A percentile compares a stretch with the other conserved stretches of the same genome.
Conservation (phyloP, 352 stramenopile genomes). For the Phytopythium ostracodes region DNA sequence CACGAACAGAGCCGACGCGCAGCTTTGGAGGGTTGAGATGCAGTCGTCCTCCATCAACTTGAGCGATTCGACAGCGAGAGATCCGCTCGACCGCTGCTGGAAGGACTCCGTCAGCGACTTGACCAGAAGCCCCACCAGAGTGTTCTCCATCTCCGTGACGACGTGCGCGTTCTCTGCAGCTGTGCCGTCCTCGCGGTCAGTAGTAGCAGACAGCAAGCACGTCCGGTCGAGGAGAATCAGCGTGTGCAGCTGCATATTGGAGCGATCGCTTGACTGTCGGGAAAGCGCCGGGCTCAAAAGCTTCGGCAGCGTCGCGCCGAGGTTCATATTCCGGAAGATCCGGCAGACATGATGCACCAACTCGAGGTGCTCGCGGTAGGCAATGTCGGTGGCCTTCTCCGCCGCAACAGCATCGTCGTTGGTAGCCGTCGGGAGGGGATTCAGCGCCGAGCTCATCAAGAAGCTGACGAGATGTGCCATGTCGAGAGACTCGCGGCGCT, state of each 20-base stretch:
- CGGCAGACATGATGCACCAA: conserved; percentile 64
- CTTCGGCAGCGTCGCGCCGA: conserved; percentile 60
- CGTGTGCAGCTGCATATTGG: conserved; percentile 49
- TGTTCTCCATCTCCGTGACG: conserved; percentile 34
- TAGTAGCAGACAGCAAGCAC: conserved; percentile 34
- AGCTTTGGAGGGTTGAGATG: conserved; percentile 20
- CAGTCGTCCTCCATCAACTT: conserved; percentile 20
- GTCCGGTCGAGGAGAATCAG: conserved; percentile 55
- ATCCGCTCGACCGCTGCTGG: neutral
- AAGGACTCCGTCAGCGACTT: conserved; percentile 6
- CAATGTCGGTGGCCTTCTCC: conserved; percentile 8
- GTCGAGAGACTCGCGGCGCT: conserved; percentile 55
- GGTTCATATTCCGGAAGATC: conserved; percentile 58
- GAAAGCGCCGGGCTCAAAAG: conserved; percentile 65
- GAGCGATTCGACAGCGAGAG: neutral
- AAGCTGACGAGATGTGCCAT: conserved; percentile 78
- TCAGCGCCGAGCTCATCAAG: conserved; percentile 69
- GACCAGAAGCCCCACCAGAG: conserved; percentile 19
- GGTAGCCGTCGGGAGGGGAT: conserved; percentile 4
- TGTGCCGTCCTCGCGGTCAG: conserved; percentile 5
- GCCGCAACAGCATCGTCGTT: conserved; percentile 8
- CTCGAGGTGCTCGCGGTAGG: conserved; percentile 41
- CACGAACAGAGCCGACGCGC: conserved; percentile 22
- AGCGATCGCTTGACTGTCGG: conserved; percentile 32
- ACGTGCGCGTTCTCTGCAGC: neutral